Percentiles rank a stretch among this genome's conserved stretches.
Evolutionary conservation across 2,329 filamentous ascomycete genomes (phyloP).

Genomic region (Fusarium solani-melongenae): DNA sequence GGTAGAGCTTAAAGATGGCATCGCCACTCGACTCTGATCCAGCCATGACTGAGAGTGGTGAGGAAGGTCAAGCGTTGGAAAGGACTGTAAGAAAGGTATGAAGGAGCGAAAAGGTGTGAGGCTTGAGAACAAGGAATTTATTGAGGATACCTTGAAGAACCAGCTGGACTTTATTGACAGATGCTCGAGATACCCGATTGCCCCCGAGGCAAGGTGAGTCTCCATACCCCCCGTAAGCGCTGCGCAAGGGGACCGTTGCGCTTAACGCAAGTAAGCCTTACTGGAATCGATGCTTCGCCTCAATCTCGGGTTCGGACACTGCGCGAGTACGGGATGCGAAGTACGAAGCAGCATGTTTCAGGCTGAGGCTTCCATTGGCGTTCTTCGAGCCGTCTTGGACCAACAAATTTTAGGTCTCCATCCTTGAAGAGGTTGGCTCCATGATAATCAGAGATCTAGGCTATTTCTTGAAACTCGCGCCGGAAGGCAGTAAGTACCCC

Average conservation of each 20-base stretch:
- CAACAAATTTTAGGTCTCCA: background rate
- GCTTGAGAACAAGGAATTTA: background rate
- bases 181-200: background rate
- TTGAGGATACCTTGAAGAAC: fast-evolving
- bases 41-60: background rate
- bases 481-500: too few relatives aligned
- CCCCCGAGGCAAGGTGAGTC: background rate
- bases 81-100: background rate
- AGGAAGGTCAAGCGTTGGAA: background rate
- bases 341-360: background rate
- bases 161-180: background rate
- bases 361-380: too few relatives aligned
- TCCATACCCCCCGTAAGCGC: background rate
- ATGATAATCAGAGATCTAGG: too few relatives aligned
- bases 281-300: background rate
- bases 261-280: background rate
- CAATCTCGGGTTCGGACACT: background rate
- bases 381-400: too few relatives aligned
- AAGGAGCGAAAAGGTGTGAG: background rate
- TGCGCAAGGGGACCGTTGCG: background rate
- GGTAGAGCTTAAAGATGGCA: background rate
- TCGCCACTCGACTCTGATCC: background rate
- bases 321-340: background rate
- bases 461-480: too few relatives aligned
- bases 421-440: background rate